These are phyloP conservation scores for Yamadazyma kitorensis DNA, from an alignment of 805 yeast genomes.

Conservation along the genomic window DNA sequence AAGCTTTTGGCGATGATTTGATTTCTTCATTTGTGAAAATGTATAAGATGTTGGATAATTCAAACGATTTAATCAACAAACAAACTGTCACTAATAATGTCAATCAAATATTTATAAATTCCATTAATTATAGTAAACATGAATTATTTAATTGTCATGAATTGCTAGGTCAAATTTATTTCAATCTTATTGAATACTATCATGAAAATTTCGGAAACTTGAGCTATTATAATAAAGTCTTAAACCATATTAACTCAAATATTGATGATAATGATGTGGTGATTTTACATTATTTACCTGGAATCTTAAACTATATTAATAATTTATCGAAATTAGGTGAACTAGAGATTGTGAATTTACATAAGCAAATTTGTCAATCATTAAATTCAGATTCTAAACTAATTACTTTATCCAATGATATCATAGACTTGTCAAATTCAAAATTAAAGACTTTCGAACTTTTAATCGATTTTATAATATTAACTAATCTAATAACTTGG, in stretches of 20 bases:
- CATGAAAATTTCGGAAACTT: conserved; percentile 25
- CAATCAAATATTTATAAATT: conserved; percentile 37
- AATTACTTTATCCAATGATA: conserved; percentile 12
- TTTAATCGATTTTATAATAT: conserved; percentile 46
- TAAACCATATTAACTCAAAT: conserved; percentile 42
- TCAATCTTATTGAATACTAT: conserved; percentile 45
- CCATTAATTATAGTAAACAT: conserved; percentile 56
- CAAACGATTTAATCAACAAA: conserved; percentile 48
- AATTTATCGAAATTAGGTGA: conserved; percentile 29
- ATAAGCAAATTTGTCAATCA: conserved; percentile 35
- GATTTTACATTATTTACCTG: conserved; percentile 62
- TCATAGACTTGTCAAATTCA: conserved; percentile 32
- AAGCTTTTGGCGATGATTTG: conserved; percentile 33
- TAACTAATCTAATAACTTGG: conserved; percentile 63
- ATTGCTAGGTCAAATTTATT: conserved; percentile 61
- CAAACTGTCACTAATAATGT: conserved; percentile 52
- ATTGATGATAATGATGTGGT: conserved; percentile 62
- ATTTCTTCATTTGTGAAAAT: conserved; percentile 56
- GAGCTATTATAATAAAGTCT: conserved; percentile 35
- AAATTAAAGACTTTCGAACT: conserved; percentile 37
- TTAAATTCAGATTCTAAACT: conserved; percentile 24
- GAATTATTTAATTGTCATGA: conserved; percentile 70
- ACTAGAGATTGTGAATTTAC: conserved; percentile 26
- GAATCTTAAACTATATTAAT: conserved; percentile 46
- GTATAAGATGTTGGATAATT: conserved; percentile 52